These are phyloP conservation scores for Lentinula aciculospora DNA, from an alignment of 768 basidiomycete species.

Conservation along the genomic window DNA sequence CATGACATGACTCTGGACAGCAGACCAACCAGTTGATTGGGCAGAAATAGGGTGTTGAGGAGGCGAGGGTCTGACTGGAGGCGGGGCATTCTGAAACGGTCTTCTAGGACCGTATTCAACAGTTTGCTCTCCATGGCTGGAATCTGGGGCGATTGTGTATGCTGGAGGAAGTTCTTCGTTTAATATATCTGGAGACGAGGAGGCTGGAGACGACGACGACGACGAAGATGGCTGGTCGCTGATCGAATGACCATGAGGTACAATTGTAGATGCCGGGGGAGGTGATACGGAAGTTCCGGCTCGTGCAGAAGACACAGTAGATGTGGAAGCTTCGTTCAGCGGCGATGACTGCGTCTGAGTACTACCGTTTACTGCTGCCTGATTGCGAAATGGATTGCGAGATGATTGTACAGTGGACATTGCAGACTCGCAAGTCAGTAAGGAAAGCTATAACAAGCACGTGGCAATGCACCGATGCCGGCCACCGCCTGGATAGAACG, in stretches of 20 bases:
- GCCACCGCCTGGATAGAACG: background rate
- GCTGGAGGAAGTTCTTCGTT: conserved; percentile 45
- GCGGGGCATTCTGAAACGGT: conserved; percentile 44
- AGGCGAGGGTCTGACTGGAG: conserved; percentile 16
- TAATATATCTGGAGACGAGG: background rate
- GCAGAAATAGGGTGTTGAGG: conserved; percentile 8
- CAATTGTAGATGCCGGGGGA: background rate
- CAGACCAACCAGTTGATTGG: background rate
- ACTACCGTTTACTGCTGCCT: background rate
- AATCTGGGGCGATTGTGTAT: conserved; percentile 55
- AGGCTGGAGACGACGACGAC: background rate
- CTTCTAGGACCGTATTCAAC: conserved; percentile 57
- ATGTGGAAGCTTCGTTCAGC: background rate
- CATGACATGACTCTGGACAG: background rate
- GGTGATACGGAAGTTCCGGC: background rate
- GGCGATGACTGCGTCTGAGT: background rate
- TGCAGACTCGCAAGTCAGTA: background rate
- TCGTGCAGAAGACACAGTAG: background rate
- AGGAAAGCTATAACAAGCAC: background rate
- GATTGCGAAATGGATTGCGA: conserved; percentile 1
- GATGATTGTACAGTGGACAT: background rate
- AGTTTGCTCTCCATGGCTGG: conserved; percentile 52
- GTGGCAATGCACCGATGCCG: background rate
- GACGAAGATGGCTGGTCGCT: background rate
- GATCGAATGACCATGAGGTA: background rate